phyloP scores from a whole-genome alignment of 1,139 yeast genomes.

The Blastobotrys buckinghamii region DNA sequence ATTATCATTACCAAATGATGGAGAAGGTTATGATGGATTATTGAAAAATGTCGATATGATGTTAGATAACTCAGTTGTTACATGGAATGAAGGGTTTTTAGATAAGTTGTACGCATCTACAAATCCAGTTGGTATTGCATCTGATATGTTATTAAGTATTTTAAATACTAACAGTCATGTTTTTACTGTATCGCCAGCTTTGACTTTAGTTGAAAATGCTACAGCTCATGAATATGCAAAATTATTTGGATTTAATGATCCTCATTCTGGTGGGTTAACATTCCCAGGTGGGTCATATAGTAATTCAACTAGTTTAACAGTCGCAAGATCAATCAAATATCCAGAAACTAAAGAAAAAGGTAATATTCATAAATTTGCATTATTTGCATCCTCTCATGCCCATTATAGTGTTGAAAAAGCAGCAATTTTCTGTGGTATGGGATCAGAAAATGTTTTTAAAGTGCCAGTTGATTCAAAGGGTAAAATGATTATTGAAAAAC shows the following conservation, averaged over 20 bases:
- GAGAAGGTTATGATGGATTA: constrained; percentile 40
- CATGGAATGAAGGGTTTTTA: constrained; percentile 84
- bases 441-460: constrained; percentile 57
- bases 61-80: constrained; percentile 64
- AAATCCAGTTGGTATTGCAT: constrained; percentile 74
- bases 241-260: constrained; percentile 52
- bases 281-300: constrained; percentile 90
- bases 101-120: constrained; percentile 82
- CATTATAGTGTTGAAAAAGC: constrained; percentile 83
- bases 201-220: constrained; percentile 67
- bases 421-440: constrained; percentile 71
- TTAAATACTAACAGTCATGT: constrained; percentile 84
- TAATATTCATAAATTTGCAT: constrained; percentile 54
- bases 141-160: constrained; percentile 63
- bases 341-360: constrained; percentile 71
- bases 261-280: constrained; percentile 72
- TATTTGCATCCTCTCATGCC: constrained; percentile 65
- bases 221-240: constrained; percentile 65
- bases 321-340: constrained; percentile 60
- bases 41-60: constrained; percentile 51
- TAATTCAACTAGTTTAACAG: constrained; percentile 71
- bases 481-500: constrained; percentile 45
- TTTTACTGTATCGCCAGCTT: constrained; percentile 77
- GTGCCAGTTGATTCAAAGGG: constrained; percentile 56
- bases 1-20: constrained; percentile 32